A percentile compares a stretch with the other conserved stretches of the same genome.
Evolutionary conservation across 2,329 filamentous ascomycete species (phyloP).

Genomic region (Fusarium bactridioides): DNA sequence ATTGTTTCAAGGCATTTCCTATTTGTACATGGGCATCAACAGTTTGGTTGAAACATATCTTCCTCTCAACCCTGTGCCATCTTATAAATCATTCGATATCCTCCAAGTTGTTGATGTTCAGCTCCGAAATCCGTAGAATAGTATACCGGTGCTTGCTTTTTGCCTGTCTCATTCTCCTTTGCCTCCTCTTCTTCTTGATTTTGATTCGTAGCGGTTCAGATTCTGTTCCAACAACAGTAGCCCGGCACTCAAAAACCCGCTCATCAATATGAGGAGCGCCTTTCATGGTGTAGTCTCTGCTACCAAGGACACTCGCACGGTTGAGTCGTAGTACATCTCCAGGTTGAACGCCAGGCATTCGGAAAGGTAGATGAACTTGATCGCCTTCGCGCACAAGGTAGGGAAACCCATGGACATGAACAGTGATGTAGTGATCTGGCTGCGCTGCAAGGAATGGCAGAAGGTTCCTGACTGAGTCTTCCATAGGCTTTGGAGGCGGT

Average conservation of each 20-base stretch:
- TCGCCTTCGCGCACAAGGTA: conserved; percentile 84
- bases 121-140: conserved; percentile 81
- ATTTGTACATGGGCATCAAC: conserved; percentile 36
- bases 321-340: conserved; percentile 90
- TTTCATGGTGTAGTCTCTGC: conserved; percentile 88
- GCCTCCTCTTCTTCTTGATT: conserved; percentile 83
- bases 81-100: conserved; percentile 47
- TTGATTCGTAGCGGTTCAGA: conserved; percentile 79
- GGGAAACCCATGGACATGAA: conserved; percentile 80
- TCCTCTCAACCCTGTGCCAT: conserved; percentile 3
- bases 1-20: conserved; percentile 34
- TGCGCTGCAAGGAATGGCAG: conserved; percentile 78
- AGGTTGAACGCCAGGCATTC: conserved; percentile 76
- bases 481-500: conserved; percentile 52
- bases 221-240: conserved; percentile 85
- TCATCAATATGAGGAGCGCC: conserved; percentile 85
- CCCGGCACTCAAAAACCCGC: conserved; percentile 82
- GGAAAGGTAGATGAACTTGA: conserved; percentile 78
- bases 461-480: conserved; percentile 65
- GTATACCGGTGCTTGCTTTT: conserved; percentile 94
- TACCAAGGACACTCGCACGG: conserved; percentile 82
- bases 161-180: conserved; percentile 75
- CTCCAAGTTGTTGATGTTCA: conserved; percentile 66
- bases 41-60: conserved; percentile 14
- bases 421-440: conserved; percentile 78